These are phyloP conservation scores for Plantago lanceolata DNA, from an alignment of 305 asterid genomes.

Conservation along the genomic window DNA sequence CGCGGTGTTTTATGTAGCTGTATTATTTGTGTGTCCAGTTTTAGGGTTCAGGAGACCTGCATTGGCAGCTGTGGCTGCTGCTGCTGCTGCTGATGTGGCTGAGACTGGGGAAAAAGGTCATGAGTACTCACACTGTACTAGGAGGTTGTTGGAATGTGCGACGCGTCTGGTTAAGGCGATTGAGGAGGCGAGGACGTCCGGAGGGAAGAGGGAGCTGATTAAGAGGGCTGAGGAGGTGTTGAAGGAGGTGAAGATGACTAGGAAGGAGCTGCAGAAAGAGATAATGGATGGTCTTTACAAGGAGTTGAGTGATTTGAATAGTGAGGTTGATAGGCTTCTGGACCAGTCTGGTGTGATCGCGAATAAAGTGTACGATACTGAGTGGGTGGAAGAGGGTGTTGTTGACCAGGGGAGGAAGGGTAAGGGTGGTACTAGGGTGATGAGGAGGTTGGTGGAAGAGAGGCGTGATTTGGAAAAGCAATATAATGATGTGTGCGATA, in stretches of 20 bases:
- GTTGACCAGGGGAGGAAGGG: slow-evolving; percentile 33
- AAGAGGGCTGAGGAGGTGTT: slow-evolving; percentile 40
- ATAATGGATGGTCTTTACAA: slow-evolving; percentile 54
- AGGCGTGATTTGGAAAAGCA: slow-evolving; percentile 43
- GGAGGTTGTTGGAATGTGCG: slow-evolving; percentile 50
- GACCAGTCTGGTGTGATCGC: slow-evolving; percentile 39
- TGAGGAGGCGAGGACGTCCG: slow-evolving; percentile 42
- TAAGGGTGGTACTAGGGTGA: slow-evolving; percentile 26
- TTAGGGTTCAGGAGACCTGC: slow-evolving; percentile 42
- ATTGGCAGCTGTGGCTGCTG: slow-evolving; percentile 58
- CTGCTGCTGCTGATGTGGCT: slow-evolving; percentile 30
- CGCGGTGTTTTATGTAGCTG: slow-evolving; percentile 45
- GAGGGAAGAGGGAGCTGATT: slow-evolving; percentile 31
- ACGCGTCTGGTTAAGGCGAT: slow-evolving; percentile 44
- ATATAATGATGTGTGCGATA: slow-evolving; percentile 50
- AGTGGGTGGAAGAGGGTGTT: slow-evolving; percentile 43
- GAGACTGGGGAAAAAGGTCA: slow-evolving; percentile 37
- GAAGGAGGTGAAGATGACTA: slow-evolving; percentile 51
- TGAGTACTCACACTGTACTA: slow-evolving; percentile 53
- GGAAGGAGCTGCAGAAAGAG: slow-evolving; percentile 55
- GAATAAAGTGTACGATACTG: slow-evolving; percentile 27
- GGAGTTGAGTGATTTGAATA: slow-evolving; percentile 46
- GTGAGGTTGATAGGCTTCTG: slow-evolving; percentile 36
- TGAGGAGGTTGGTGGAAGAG: slow-evolving; percentile 48
- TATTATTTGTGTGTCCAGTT: slow-evolving; percentile 50